phyloP scores from a whole-genome alignment of 2,329 filamentous ascomycete species.

The Paecilomyces fulvus region DNA sequence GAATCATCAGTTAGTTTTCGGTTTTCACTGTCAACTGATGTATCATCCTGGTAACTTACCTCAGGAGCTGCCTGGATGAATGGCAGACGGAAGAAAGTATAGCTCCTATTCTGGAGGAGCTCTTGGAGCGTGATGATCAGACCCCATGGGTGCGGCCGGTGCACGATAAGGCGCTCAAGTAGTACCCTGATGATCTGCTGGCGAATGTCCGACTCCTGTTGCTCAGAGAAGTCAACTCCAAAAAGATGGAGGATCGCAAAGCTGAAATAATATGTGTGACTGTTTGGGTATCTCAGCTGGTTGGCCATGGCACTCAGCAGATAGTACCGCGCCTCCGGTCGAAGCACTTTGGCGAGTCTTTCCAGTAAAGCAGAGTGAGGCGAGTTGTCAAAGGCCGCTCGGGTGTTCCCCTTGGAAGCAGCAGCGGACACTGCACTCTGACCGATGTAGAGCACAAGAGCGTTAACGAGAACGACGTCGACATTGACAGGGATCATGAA shows the following conservation, averaged over 20 bases:
- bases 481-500: slow-evolving; percentile 60
- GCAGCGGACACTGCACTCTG: slow-evolving; percentile 58
- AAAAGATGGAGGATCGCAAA: slow-evolving; percentile 79
- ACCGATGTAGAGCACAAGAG: slow-evolving; percentile 75
- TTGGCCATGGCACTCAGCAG: slow-evolving; percentile 79
- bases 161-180: slow-evolving; percentile 77
- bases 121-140: slow-evolving; percentile 81
- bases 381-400: slow-evolving; percentile 55
- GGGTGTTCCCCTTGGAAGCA: slow-evolving; percentile 47
- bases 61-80: slow-evolving; percentile 88
- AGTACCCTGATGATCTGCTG: slow-evolving; percentile 86
- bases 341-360: slow-evolving; percentile 65
- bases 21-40: slow-evolving; percentile 2
- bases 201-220: slow-evolving; percentile 72
- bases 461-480: slow-evolving; percentile 65
- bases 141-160: slow-evolving; percentile 93
- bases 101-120: slow-evolving; percentile 82
- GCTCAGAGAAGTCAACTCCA: slow-evolving; percentile 57
- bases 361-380: slow-evolving; percentile 65
- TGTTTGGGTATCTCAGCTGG: slow-evolving; percentile 83
- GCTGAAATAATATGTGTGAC: slow-evolving; percentile 87
- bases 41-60: slow-evolving; percentile 41
- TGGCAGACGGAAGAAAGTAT: slow-evolving; percentile 84
- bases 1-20: slow-evolving; percentile 1
- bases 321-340: slow-evolving; percentile 73